A percentile compares a stretch with the other conserved stretches of the same genome.
These are phyloP conservation scores for Rheum nobile DNA, from an alignment of 148 eudicot species.

Conservation along the genomic window DNA sequence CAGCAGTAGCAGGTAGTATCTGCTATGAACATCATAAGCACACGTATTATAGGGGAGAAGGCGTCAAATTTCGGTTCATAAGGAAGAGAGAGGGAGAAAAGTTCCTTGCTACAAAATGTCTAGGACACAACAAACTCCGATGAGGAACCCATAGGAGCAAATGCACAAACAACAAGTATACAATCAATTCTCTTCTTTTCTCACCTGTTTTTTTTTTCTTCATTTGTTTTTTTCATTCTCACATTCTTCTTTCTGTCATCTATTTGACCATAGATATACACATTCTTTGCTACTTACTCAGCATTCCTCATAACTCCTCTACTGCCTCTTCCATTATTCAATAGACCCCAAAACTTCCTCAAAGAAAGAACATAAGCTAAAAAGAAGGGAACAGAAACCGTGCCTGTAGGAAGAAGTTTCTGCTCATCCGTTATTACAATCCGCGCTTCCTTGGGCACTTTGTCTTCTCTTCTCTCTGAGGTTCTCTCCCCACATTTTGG, in stretches of 20 bases:
- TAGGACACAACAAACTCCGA: background rate
- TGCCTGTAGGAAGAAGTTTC: background rate
- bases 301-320: background rate
- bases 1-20: background rate
- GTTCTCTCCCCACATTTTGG: slow-evolving; percentile 87
- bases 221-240: background rate
- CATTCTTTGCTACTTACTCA: background rate
- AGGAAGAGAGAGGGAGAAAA: background rate
- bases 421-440: background rate
- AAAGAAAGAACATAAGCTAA: background rate
- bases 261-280: background rate
- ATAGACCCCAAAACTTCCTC: background rate
- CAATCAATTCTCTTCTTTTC: too few relatives aligned
- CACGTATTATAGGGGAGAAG: background rate
- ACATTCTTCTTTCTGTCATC: background rate
- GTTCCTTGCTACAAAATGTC: background rate
- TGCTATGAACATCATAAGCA: background rate
- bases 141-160: background rate
- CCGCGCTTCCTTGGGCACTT: slow-evolving; percentile 28
- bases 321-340: background rate
- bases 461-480: slow-evolving; percentile 53
- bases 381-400: background rate
- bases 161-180: background rate
- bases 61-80: background rate
- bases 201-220: too few relatives aligned